Percentiles rank a stretch among this genome's conserved stretches.
Evolutionary conservation across 2,329 filamentous ascomycete genomes (phyloP).

Genomic region (Fusarium poae): DNA sequence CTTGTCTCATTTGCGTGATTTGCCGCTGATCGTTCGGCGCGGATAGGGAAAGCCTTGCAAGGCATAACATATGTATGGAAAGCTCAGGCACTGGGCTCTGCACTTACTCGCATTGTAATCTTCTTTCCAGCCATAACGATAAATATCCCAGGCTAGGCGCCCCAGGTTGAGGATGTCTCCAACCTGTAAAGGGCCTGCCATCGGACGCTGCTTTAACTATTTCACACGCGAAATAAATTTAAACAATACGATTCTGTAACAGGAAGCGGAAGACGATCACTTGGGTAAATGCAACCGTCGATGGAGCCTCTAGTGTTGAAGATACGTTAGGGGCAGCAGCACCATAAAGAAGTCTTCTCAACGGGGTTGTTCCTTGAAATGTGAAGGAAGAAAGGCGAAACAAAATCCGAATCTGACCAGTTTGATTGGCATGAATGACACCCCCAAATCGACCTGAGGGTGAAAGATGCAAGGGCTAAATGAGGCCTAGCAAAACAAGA

Average conservation of each 20-base stretch:
- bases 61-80: slow-evolving; percentile 15
- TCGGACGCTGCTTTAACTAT: slow-evolving; percentile 25
- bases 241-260: slow-evolving; percentile 2
- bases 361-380: slow-evolving; percentile 11
- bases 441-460: slow-evolving; percentile 8
- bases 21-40: slow-evolving; percentile 3
- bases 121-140: slow-evolving; percentile 51
- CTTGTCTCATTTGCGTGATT: slow-evolving; percentile 4
- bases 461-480: slow-evolving; percentile 30
- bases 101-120: slow-evolving; percentile 53
- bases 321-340: slow-evolving; percentile 6
- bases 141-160: slow-evolving; percentile 53
- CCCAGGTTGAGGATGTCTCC: slow-evolving; percentile 53
- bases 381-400: slow-evolving; percentile 8
- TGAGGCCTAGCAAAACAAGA: slow-evolving; percentile 16
- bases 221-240: slow-evolving; percentile 6
- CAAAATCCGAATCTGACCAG: not conserved
- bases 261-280: slow-evolving; percentile 7
- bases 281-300: slow-evolving; percentile 4
- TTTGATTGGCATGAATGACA: slow-evolving; percentile 19
- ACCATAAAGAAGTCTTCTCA: slow-evolving; percentile 28
- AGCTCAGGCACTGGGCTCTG: slow-evolving; percentile 2
- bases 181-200: slow-evolving; percentile 48
- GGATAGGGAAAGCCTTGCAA: slow-evolving; percentile 34
- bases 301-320: slow-evolving; percentile 9